Base-by-base conservation (phyloP, 2,329 filamentous ascomycete species). In the Cercospora zeae-maydis region DNA sequence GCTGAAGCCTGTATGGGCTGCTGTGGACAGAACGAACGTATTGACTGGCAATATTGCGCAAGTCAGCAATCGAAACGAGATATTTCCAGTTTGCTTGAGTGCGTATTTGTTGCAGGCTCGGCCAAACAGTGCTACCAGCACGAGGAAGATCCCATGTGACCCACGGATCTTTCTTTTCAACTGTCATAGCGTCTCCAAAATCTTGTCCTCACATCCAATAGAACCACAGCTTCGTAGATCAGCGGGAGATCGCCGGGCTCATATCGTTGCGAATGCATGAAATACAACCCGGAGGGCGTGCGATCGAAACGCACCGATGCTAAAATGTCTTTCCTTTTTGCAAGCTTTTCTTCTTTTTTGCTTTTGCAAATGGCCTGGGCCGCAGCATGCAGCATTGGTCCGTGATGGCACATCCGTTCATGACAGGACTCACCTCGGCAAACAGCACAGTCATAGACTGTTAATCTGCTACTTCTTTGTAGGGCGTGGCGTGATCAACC, bases 271-370 rank as follows among this genome's bases (percentile, higher is more conserved):
- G 2, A 52, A 30, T 31, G 47, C 30, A 30, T 16, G 1, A 16
- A 16, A 52, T 52, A 13, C n/a, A 16, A 60, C 65, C 65, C 65
- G 65, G 57, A 67, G 65, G 65, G 19, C 65, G 42, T 36, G 36
- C 34, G 62, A 64, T 67, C 58, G 65, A 63, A 65, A 67, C 65
- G 24, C 37, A 37, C 30, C 57, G 36, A 63, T 58, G 63, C 63
- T 65, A 65, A 57, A 19, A 11, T 33, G 31, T 49, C 45, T 27
- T 61, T 63, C 58, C 11, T 19, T 37, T 61, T 51, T 47, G n/a
- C 30, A 16, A 37, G n/a, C n/a, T n/a, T n/a, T n/a, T n/a, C n/a
- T 49, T 36, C 24, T 27, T 27, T 27, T 27, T 49, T 27, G 24
- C 31, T 42, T 27, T 49, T 27, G 42, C 42, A 19, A 14, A n/a